Conservation (phyloP, 106 monocot genomes). For the Narthecium ossifragum region DNA sequence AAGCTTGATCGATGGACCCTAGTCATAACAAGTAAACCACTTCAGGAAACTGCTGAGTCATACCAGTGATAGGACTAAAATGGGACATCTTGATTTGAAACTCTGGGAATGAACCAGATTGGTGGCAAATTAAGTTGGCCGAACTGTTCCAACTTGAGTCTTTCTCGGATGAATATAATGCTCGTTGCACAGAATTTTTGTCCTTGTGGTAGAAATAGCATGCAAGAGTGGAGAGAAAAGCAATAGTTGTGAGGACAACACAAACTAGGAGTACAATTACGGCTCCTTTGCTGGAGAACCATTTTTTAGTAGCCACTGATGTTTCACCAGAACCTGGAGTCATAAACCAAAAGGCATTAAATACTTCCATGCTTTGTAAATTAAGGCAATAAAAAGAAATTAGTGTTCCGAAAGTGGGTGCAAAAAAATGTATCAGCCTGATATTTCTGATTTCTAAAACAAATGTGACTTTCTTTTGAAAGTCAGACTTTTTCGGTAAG, state of each 20-base stretch:
- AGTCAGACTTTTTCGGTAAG: not conserved
- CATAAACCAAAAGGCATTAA: not conserved
- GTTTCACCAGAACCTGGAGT: constrained; percentile 22
- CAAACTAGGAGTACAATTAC: constrained; percentile 50
- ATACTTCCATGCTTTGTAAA: not conserved
- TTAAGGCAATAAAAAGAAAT: too few species aligned
- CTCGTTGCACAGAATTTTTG: constrained; percentile 14
- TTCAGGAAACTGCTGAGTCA: not conserved
- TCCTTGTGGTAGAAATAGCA: constrained; percentile 63
- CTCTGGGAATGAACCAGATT: constrained; percentile 33
- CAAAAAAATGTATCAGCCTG: too few species aligned
- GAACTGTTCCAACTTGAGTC: constrained; percentile 65
- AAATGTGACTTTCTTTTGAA: not conserved
- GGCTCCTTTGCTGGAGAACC: constrained; percentile 31
- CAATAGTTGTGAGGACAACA: constrained; percentile 43
- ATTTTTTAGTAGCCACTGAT: constrained; percentile 23
- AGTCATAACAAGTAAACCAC: too few species aligned
- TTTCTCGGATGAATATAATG: constrained; percentile 30
- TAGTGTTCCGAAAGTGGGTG: too few species aligned
- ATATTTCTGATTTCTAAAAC: too few species aligned
- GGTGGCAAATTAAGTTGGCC: constrained; percentile 53
- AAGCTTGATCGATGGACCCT: too few species aligned
- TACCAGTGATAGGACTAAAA: constrained; percentile 19
- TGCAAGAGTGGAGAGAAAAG: constrained; percentile 30
- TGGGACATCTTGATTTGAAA: constrained; percentile 19